phyloP scores from a whole-genome alignment of 257 asterid species.

The Solanum etuberosum region DNA sequence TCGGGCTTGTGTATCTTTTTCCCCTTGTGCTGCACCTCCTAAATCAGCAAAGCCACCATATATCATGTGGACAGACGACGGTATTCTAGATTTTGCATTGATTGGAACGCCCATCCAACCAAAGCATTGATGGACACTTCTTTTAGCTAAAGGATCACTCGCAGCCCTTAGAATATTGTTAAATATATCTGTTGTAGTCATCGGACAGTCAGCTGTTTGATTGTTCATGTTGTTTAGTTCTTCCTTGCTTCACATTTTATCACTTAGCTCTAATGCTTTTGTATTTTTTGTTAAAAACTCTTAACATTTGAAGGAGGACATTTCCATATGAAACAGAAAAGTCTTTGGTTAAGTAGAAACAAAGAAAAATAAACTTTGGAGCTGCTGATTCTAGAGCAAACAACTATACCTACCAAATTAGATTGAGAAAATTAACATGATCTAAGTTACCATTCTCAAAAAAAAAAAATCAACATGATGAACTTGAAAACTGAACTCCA shows the following conservation, averaged over 20 bases:
- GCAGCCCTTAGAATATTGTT: background rate
- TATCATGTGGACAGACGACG: constrained; percentile 31
- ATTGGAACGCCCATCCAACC: constrained; percentile 27
- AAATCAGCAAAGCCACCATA: constrained; percentile 25
- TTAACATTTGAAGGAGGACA: background rate
- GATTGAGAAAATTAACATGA: background rate
- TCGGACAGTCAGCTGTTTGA: background rate
- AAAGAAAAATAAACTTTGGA: background rate
- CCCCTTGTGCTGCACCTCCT: constrained; percentile 14
- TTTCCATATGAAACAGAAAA: background rate
- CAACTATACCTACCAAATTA: background rate
- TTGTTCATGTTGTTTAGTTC: background rate
- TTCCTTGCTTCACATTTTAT: background rate
- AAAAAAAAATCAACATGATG: background rate
- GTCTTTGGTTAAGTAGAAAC: background rate
- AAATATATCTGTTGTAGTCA: background rate
- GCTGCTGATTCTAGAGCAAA: background rate
- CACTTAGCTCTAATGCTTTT: background rate
- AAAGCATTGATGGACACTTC: background rate
- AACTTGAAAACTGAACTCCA: background rate
- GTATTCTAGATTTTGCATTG: constrained; percentile 21
- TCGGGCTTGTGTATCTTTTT: constrained; percentile 1
- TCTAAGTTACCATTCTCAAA: too few relatives aligned
- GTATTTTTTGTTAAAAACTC: background rate
- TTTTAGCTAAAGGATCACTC: background rate